A percentile compares a stretch with the other conserved stretches of the same genome.
Evolutionary conservation across 805 yeast species (phyloP).

Genomic region (Kluyveromyces starmeri): DNA sequence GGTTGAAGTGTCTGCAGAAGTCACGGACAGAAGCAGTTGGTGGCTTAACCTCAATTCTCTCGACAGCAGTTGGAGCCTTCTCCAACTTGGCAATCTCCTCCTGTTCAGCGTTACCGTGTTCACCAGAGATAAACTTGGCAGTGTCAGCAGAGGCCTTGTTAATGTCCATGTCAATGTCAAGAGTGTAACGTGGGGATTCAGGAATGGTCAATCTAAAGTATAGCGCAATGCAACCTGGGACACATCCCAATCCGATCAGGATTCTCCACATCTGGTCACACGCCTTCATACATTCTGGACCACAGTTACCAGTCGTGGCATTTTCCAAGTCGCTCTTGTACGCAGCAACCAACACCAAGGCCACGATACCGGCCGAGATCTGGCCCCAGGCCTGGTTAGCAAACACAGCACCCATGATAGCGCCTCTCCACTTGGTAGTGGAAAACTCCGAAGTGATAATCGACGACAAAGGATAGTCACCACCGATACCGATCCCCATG

Average conservation of each 20-base stretch:
- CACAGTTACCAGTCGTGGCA: constrained; percentile 57
- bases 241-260: constrained; percentile 79
- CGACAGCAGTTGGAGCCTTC: constrained; percentile 44
- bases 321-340: constrained; percentile 53
- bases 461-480: constrained; percentile 93
- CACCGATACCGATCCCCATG: constrained; percentile 96
- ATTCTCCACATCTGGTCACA: constrained; percentile 95
- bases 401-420: constrained; percentile 92
- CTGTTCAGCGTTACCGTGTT: constrained; percentile 42
- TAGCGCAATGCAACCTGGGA: constrained; percentile 77
- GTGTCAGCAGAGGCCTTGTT: constrained; percentile 49
- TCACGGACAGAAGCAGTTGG: constrained; percentile 78
- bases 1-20: constrained; percentile 61
- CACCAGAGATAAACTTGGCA: constrained; percentile 42
- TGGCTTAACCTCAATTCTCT: constrained; percentile 34
- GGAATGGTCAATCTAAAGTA: constrained; percentile 92
- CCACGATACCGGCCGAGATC: constrained; percentile 76
- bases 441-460: constrained; percentile 88
- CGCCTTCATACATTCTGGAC: constrained; percentile 58
- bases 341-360: constrained; percentile 66
- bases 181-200: constrained; percentile 86
- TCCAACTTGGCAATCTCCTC: constrained; percentile 37
- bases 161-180: constrained; percentile 60
- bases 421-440: constrained; percentile 96
- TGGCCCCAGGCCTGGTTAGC: constrained; percentile 98